Conservation (phyloP, 805 yeast species). For the Ogataea salicorniae region DNA sequence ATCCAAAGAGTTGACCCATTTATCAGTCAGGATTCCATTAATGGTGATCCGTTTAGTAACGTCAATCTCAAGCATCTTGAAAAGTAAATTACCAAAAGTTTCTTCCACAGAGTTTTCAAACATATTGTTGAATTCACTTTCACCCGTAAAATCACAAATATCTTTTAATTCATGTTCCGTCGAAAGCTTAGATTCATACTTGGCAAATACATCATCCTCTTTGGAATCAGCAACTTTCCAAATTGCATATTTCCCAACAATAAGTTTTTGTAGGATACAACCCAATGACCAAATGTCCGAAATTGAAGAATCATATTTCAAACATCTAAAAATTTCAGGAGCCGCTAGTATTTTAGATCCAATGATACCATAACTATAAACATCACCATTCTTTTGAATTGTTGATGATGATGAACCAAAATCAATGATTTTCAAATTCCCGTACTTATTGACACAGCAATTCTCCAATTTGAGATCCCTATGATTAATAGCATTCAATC, state of each 20-base stretch:
- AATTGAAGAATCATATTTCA: slow-evolving; percentile 36
- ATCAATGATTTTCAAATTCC: slow-evolving; percentile 41
- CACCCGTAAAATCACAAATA: neutral
- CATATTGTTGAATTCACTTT: neutral
- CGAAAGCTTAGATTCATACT: slow-evolving; percentile 1
- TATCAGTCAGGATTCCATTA: neutral
- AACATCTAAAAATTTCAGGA: slow-evolving; percentile 38
- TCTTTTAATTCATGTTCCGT: neutral
- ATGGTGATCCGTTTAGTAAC: neutral
- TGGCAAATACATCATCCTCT: slow-evolving; percentile 10
- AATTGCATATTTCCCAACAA: slow-evolving; percentile 31
- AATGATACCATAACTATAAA: slow-evolving; percentile 36
- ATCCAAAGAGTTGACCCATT: neutral
- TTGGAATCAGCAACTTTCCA: slow-evolving; percentile 40
- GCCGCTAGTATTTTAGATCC: slow-evolving; percentile 44
- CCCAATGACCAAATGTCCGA: slow-evolving; percentile 51
- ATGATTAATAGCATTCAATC: slow-evolving; percentile 35
- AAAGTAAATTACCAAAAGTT: neutral
- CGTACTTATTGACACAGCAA: slow-evolving; percentile 31
- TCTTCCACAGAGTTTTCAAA: neutral
- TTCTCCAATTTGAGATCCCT: slow-evolving; percentile 49
- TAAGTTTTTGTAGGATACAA: slow-evolving; percentile 33
- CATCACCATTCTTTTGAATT: slow-evolving; percentile 2
- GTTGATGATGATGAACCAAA: slow-evolving; percentile 39
- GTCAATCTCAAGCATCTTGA: neutral